Conservation (phyloP, 345 rosid species). For the Eucalyptus melliodora region DNA sequence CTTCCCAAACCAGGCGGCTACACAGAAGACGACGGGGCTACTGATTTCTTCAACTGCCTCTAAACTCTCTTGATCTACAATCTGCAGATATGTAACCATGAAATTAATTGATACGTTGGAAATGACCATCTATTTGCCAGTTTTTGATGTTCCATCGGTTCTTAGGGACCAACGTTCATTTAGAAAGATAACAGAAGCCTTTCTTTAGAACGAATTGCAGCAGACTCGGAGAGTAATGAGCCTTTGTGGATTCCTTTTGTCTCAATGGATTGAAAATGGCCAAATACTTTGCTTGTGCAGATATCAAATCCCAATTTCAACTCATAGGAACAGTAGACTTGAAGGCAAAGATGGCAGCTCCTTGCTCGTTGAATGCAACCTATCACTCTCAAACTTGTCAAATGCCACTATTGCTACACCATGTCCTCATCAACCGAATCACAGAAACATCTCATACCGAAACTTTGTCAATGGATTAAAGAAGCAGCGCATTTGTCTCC, state of each 20-base stretch:
- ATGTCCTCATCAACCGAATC: background rate
- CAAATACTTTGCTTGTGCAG: background rate
- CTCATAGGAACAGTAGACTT: background rate
- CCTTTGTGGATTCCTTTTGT: background rate
- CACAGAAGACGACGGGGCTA: conserved; percentile 50
- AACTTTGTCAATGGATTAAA: background rate
- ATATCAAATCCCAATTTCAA: background rate
- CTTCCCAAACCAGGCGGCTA: conserved; percentile 77
- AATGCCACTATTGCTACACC: background rate
- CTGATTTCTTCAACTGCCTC: conserved; percentile 45
- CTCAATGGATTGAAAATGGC: background rate
- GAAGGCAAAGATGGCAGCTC: background rate
- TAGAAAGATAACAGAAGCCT: background rate
- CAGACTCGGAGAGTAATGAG: background rate
- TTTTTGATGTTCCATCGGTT: background rate
- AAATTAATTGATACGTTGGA: background rate
- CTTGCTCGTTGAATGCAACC: background rate
- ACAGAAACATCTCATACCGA: background rate
- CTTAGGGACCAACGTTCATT: background rate
- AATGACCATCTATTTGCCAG: background rate
- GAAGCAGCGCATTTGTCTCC: background rate
- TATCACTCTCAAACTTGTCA: background rate
- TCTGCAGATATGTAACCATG: conserved; percentile 3
- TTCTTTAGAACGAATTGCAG: background rate
- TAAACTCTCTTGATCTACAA: conserved; percentile 61